Base-by-base conservation (phyloP, 2,329 filamentous ascomycete species). In the Penicillium sp. region DNA sequence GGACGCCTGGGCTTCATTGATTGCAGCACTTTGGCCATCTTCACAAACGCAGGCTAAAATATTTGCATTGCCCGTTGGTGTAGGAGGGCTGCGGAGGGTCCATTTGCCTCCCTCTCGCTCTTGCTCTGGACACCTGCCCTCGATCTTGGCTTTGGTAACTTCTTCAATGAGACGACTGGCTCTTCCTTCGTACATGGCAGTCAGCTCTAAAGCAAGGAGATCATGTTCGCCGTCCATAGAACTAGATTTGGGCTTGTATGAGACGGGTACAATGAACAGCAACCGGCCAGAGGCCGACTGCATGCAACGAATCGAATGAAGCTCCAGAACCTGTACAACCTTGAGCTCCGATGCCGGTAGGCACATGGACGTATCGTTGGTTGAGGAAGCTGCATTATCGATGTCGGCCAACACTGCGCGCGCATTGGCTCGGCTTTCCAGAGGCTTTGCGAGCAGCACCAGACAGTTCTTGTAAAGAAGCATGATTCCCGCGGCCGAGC, bases 381-480 rank as follows among this genome's bases (percentile, higher is more conserved):
- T 56, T 35, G 84, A 82, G 1, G 84, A 79, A 2, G 84, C 87
- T 20, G 87, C 88, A 63, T 89, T 92, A 64, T 96, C 92, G 31
- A 96, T 80, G 63, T 96, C 91, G 3, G 91, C 85, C 48, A 95
- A 73, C 46, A 97, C 74, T 51, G 90, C 88, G 35, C 90, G 86
- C 5, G 90, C 90, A 7, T 85, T 88, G 42, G 84, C 77, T 28
- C 80, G 82, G 48, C 80, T 81, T 8, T 81, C 80, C 3, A 79
- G 76, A 25, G 83, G 76, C 69, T 92, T 95, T 58, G 86, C 87
- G 13, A 96, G 73, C 18, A 96, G 75, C 14, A 95, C 80, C 0
- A 96, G 69, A 48, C 83, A 88, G 63, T 96, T 92, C 2, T 89
- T 84, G 65, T 96, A 97, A 2, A 97, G 77, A 3, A 97, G 75